Evolutionary conservation across 2,329 filamentous ascomycete genomes (phyloP), one percentile per base, ranked within the genome.

Genomic region (Sporothrix protearum): DNA sequence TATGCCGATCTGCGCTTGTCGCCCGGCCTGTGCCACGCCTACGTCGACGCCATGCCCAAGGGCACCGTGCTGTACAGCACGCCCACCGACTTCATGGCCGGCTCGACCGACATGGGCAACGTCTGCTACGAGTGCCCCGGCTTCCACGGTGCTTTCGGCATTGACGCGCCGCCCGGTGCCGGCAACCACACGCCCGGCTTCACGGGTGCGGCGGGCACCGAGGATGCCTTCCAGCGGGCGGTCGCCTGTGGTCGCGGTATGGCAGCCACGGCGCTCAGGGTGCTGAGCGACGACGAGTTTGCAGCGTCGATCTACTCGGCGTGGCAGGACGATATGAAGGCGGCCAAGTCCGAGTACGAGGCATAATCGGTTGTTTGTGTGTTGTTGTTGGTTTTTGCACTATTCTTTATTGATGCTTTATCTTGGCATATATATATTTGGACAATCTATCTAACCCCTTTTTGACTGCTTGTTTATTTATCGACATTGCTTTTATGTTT

Each of bases 111-210:
- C 57, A 80, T 78, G 82, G 82, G 82, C 0, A 81, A 84, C 72
- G 81, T 84, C 4, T 82, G 81, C 16, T 83, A 84, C 69, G 80
- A 78, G 33, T 80, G 82, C 14, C 82, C 82, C 1, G 81, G 81
- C 0, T 83, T 83, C 73, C 81, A 83, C 69, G 81, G 80, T 0
- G 78, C 79, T 10, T 83, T 84, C 73, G 79, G 79, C 25, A 83
- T 84, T 66, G 77, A 76, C 3, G 77, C 78, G 0, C 76, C 79
- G 16, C 73, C 75, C 73, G 78, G 79, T 73, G 76, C 76, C 57
- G 79, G 80, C 39, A 84, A 83, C 73, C 82, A 84, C 73, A 84
- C 82, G 0, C 80, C 79, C 22, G 76, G 79, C 9, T 84, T 83
- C 73, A 78, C 82, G 0, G 77, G 75, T 3, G 81, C 79, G 0